Base-by-base conservation (phyloP, 306 rosid genomes). In the Potentilla sterilis region DNA sequence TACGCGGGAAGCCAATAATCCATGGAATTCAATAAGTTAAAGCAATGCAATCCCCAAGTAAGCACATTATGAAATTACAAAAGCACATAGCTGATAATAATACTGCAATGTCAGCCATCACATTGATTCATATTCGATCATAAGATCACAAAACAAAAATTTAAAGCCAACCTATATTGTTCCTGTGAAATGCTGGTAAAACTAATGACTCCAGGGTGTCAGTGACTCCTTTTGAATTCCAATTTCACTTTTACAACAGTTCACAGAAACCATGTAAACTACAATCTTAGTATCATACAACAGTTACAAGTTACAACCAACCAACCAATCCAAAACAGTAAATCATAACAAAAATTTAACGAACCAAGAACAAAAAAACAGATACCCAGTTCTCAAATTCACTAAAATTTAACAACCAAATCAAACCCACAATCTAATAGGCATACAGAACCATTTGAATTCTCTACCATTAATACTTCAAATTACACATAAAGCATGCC, bases 21-120 rank as follows among this genome's bases (percentile, higher is more conserved):
- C 24, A 65, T 38, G 69, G 8, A 42, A 68, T 46, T 44, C 18
- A 43, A 54, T 48, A 59, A 59, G 46, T 51, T 11, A 54, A 72
- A 37, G 48, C 55, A 57, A 68, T 34, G 4, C 77, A 85, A 82
- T 75, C 74, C 75, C 58, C 15, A 75, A 83, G 55, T n/a, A 80
- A 77, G 62, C 80, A 73, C 67, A 65, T 21, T 10, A 68, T 13
- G 24, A 22, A 68, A 44, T 44, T 37, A 68, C 72, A 74, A 43
- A 74, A 59, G 11, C 46, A 58, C 47, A 78, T 9, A 47, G 24
- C 67, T 32, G 38, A 52, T 43, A 15, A 51, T 32, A 44, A 10
- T 40, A 46, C 28, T 42, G 63, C 24, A 62, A 71, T 69, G 66
- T 34, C 49, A 47, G 34, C 41, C 62, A 46, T 35, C 55, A 21